Conservation (phyloP, 257 asterid species). For the Solanum corneliomulleri region DNA sequence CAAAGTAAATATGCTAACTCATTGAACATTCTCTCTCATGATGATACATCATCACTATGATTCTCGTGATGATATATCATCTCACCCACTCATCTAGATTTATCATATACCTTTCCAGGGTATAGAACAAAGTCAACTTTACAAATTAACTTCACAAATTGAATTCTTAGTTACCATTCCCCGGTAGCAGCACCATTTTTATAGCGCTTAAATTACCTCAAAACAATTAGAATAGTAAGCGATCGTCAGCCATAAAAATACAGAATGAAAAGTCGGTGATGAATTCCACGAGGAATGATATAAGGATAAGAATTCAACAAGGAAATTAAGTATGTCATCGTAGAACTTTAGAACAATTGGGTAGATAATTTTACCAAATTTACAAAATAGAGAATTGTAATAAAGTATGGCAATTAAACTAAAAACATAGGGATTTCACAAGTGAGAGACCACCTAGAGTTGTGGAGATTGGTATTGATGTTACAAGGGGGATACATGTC, state of each 20-base stretch:
- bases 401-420: neutral
- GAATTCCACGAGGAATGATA: neutral
- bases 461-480: neutral
- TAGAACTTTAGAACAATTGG: neutral
- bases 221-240: neutral
- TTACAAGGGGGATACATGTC: neutral
- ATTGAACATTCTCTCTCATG: too few species aligned
- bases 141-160: neutral
- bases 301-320: neutral
- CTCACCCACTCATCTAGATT: neutral
- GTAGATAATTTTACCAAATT: neutral
- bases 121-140: neutral
- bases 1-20: too few species aligned
- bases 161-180: neutral
- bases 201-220: neutral
- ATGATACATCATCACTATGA: neutral
- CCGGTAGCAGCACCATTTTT: neutral
- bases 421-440: neutral
- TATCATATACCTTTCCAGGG: neutral
- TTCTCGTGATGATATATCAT: neutral
- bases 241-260: neutral
- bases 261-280: neutral
- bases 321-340: neutral
- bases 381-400: neutral
- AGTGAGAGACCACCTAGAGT: neutral